A percentile compares a stretch with the other conserved stretches of the same genome.
These are phyloP conservation scores for Penicillium salamii DNA, from an alignment of 495 filamentous ascomycete genomes.

Conservation along the genomic window DNA sequence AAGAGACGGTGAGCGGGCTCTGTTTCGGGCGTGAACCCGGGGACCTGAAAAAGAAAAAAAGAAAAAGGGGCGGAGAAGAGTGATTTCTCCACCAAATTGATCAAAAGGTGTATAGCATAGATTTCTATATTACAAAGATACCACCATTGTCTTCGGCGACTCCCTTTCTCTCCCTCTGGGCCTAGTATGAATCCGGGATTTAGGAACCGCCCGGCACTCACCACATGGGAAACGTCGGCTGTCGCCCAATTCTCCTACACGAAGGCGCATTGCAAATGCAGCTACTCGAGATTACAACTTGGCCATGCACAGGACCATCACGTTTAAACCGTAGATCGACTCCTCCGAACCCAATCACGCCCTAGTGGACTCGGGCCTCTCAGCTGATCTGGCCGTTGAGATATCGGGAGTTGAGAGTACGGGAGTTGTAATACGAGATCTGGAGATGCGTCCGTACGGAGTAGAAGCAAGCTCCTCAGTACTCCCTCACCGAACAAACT, in stretches of 20 bases:
- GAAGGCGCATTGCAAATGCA: neutral
- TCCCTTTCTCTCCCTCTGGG: neutral
- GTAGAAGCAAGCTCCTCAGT: too few relatives aligned
- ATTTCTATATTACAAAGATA: slow-evolving; percentile 12
- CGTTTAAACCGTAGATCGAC: slow-evolving; percentile 2
- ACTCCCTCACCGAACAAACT: too few relatives aligned
- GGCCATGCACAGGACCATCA: slow-evolving; percentile 3
- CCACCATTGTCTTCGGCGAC: slow-evolving; percentile 6
- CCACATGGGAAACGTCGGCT: slow-evolving; percentile 6
- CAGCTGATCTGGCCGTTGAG: neutral
- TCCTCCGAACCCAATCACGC: slow-evolving; percentile 4
- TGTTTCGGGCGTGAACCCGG: neutral
- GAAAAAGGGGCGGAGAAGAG: too few relatives aligned
- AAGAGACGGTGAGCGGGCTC: slow-evolving; percentile 38
- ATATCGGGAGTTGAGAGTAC: neutral
- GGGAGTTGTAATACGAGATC: too few relatives aligned
- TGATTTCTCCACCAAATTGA: too few relatives aligned
- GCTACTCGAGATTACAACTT: neutral
- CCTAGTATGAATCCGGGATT: slow-evolving; percentile 1
- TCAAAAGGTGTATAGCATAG: slow-evolving; percentile 7
- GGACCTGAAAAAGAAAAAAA: too few relatives aligned
- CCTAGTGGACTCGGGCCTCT: neutral
- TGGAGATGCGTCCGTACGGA: too few relatives aligned
- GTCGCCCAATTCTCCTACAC: neutral
- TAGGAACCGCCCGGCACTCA: neutral